Conservation (phyloP, 768 basidiomycete genomes). For the Chalciporus piperatus region DNA sequence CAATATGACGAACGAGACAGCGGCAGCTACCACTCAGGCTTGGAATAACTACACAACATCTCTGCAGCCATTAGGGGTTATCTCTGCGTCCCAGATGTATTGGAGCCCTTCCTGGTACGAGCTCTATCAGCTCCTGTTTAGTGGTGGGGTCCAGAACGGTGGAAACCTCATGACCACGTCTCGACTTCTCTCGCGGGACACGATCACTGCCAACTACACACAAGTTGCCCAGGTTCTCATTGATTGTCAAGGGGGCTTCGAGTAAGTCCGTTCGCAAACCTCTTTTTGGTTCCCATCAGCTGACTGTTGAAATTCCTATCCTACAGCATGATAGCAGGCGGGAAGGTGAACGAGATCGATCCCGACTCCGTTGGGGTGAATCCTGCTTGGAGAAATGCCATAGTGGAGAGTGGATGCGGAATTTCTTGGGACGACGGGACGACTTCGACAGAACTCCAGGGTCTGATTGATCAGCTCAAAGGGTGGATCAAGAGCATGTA, state of each 20-base stretch:
- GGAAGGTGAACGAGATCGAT: constrained; percentile 35
- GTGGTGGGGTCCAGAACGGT: constrained; percentile 17
- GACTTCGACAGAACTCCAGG: constrained; percentile 9
- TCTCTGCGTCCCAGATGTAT: constrained; percentile 24
- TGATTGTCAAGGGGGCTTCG: neutral
- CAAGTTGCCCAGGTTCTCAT: neutral
- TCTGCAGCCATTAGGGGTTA: constrained; percentile 13
- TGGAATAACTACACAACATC: constrained; percentile 27
- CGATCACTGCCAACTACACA: neutral
- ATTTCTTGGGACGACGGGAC: constrained; percentile 20
- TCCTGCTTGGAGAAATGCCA: constrained; percentile 46
- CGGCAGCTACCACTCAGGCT: constrained; percentile 30
- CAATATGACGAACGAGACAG: constrained; percentile 34
- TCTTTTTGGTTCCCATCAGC: no score
- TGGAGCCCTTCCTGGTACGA: constrained; percentile 24
- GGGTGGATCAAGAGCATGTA: constrained; percentile 11
- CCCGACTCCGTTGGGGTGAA: constrained; percentile 42
- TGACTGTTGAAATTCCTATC: no score
- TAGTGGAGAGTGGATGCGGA: constrained; percentile 11
- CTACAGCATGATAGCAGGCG: constrained; percentile 43
- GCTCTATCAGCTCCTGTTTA: constrained; percentile 16
- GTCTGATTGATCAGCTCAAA: constrained; percentile 5
- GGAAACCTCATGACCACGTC: constrained; percentile 23
- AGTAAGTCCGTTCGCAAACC: no score
- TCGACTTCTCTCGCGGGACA: neutral